Percentiles rank a stretch among this genome's conserved stretches.
Evolutionary conservation across 306 rosid species (phyloP).

Genomic region (Dicorynia guianensis): DNA sequence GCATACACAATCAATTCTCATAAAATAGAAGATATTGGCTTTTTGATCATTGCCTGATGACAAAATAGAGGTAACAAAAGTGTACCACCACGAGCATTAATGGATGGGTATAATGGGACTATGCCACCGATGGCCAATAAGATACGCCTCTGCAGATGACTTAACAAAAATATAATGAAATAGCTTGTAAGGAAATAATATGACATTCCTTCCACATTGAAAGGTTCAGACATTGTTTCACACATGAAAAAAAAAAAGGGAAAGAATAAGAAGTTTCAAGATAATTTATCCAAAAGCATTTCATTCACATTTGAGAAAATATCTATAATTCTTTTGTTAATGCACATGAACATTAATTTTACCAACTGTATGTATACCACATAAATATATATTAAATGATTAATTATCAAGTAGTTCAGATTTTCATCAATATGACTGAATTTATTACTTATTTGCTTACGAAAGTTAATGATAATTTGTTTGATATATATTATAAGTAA

Average conservation of each 20-base stretch:
- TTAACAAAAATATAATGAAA: not conserved
- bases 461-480: not conserved
- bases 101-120: not conserved
- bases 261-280: too few species aligned
- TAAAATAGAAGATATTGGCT: not conserved
- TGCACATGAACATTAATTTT: not conserved
- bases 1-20: slow-evolving; percentile 23
- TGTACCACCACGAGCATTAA: too few species aligned
- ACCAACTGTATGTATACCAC: not conserved
- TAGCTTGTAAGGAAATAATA: not conserved
- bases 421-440: not conserved
- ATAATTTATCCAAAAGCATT: not conserved
- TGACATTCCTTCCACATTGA: not conserved
- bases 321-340: not conserved
- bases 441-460: not conserved
- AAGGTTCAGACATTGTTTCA: slow-evolving; percentile 8
- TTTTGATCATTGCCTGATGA: not conserved
- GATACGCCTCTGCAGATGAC: slow-evolving; percentile 8
- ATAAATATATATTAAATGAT: not conserved
- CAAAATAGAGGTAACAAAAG: slow-evolving; percentile 1
- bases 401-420: not conserved
- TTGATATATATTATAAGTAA: not conserved
- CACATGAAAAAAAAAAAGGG: not conserved
- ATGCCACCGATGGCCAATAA: not conserved
- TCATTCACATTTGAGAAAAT: not conserved